Conservation (phyloP, 2,329 filamentous ascomycete genomes). For the Lizonia empirigonia region DNA sequence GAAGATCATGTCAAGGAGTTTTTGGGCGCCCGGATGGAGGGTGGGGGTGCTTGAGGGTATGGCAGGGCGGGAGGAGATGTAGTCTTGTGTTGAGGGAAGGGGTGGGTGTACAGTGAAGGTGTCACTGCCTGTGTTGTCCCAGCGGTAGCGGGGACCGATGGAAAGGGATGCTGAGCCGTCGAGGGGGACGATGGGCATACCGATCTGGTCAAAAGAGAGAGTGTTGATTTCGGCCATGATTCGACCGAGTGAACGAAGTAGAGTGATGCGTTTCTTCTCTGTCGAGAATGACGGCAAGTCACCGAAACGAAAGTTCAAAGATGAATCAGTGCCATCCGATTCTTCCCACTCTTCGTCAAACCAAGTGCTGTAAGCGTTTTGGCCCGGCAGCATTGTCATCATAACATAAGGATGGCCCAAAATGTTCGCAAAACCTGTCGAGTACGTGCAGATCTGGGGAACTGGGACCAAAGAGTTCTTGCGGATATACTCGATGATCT, state of each 20-base stretch:
- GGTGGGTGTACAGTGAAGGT: not conserved
- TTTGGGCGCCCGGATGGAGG: not conserved
- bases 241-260: slow-evolving; percentile 21
- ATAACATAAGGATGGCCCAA: slow-evolving; percentile 25
- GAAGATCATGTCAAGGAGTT: slow-evolving; percentile 6
- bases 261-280: slow-evolving; percentile 16
- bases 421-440: slow-evolving; percentile 13
- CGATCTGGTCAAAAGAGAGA: slow-evolving; percentile 21
- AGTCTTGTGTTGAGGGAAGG: not conserved
- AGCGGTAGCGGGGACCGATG: not conserved
- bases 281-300: not conserved
- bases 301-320: not conserved
- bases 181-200: slow-evolving; percentile 10
- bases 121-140: not conserved
- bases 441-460: slow-evolving; percentile 19
- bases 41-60: no score
- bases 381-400: slow-evolving; percentile 21
- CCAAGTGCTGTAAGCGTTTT: slow-evolving; percentile 19
- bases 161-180: not conserved
- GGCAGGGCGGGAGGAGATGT: not conserved
- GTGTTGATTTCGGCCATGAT: slow-evolving; percentile 14
- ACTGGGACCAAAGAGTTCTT: slow-evolving; percentile 12
- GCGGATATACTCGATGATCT: slow-evolving; percentile 5
- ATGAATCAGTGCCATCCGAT: not conserved
- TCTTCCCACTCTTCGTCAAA: slow-evolving; percentile 6